Base-by-base conservation (phyloP, 108 stramenopile species). In the Pinguiococcus pyrenoidosus region DNA sequence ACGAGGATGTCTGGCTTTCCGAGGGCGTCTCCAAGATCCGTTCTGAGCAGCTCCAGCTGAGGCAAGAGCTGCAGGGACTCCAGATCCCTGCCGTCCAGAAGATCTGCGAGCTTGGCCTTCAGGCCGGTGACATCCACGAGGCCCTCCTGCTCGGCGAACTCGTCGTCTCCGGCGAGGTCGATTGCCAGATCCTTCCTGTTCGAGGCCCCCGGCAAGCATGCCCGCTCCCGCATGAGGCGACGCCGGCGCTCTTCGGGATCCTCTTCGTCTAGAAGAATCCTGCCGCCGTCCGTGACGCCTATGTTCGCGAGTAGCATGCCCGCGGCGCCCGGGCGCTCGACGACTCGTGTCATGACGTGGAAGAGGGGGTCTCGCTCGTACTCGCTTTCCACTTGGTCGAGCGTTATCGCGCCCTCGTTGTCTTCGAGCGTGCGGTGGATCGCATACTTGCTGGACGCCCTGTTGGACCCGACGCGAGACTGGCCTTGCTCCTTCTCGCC, bases 271-370 rank as follows among this genome's bases (percentile, higher is more conserved):
- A 92, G 88, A 8, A 88, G 80, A 47, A 92, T 83, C 27, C 74
- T 80, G 62, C 87, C 85, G 21, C 87, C 87, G 17, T 72, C 60
- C n/a, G 76, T 59, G 2, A 89, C 89, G 44, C 77, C 72, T 10
- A 96, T 81, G 67, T 92, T 88, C n/a, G 74, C 78, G 23, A 93
- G 72, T 4, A 96, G 69, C 34, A 96, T 76, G 8, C 95, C 95
- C 55, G 82, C 85, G 28, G 95, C 91, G n/a, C 90, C 95, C 16
- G 90, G 91, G 67, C 89, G 91, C 46, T 96, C 95, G 49, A 96
- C 93, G 3, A 77, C 77, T 54, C 87, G 85, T 46, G 82, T 83
- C 95, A 96, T 91, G 65, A 90, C 90, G 72, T 83, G 87, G 59
- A 96, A 96, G 39, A 91, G 70, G 24, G 95, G 91, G 64, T 93